Base-by-base conservation (phyloP, 2,329 filamentous ascomycete species). In the Leptographium flavum region DNA sequence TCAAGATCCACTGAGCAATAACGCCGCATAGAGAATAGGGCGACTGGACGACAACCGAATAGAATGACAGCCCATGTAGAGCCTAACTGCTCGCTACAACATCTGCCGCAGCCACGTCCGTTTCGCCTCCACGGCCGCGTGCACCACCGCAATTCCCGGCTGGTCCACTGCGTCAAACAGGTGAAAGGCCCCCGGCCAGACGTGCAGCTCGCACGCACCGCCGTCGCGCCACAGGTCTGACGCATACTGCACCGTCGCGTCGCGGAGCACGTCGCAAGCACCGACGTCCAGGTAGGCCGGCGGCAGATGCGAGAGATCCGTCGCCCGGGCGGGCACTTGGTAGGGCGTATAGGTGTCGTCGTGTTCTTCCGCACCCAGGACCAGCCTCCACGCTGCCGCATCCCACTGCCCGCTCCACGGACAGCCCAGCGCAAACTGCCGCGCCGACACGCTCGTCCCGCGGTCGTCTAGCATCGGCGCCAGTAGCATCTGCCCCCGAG, bases 251-350 rank as follows among this genome's bases (percentile, higher is more conserved):
- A 38, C 33, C 7, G 33, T 33, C 5, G 32, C 15, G 25, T 43
- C 42, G 17, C 42, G 42, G 13, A 43, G 36, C 23, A 43, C 33
- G n/a, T 43, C 42, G 33, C 42, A 38, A 33, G 38, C 42, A n/a
- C 42, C 42, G 13, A 43, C 42, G 22, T 43, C 42, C 8, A 43
- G n/a, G 33, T 43, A 43, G 10, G 42, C 28, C 3, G 42, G 32
- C 22, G 42, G 42, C 23, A 43, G 23, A 9, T 19, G 7, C 10
- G 42, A 15, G 15, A 43, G 32, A 15, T 25, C 21, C 22, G 15
- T 22, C 9, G 41, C 31, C 1, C 41, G 30, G 4, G 11, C 21
- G 9, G 42, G 42, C 9, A 33, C 23, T 17, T 43, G 23, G 33
- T 43, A 43, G 33, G 42, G 7, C n/a, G 42, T 38, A n/a, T 38